Evolutionary conservation across 2,329 filamentous ascomycete genomes (phyloP).

Genomic region (Cadophora malorum): DNA sequence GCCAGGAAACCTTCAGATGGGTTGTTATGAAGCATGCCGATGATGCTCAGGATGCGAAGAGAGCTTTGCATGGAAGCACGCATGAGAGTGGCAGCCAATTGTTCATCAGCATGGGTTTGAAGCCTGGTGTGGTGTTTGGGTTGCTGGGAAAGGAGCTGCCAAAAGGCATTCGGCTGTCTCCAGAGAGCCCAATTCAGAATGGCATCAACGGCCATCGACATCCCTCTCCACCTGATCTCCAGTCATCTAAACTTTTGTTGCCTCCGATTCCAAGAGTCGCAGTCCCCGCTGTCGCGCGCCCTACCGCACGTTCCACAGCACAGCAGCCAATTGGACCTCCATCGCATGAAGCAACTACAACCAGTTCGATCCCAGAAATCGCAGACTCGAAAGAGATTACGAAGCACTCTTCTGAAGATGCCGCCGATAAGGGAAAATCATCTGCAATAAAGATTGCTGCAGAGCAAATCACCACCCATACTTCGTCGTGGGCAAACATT

Average conservation of each 20-base stretch:
- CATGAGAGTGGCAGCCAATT: slow-evolving; percentile 9
- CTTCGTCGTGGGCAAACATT: slow-evolving; percentile 41
- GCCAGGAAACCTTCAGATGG: slow-evolving; percentile 38
- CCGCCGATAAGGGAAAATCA: background rate
- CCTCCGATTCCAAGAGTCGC: slow-evolving; percentile 19
- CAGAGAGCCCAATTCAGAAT: background rate
- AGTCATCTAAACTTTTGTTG: slow-evolving; percentile 3
- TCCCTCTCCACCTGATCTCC: slow-evolving; percentile 12
- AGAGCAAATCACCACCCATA: slow-evolving; percentile 16
- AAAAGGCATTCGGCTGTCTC: background rate
- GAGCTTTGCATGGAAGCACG: slow-evolving; percentile 28
- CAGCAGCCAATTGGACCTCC: background rate
- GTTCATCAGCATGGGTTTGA: slow-evolving; percentile 22
- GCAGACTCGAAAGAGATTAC: background rate
- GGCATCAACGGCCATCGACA: background rate
- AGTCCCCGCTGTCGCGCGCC: background rate
- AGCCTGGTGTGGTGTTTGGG: slow-evolving; percentile 6
- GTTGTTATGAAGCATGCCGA: slow-evolving; percentile 35
- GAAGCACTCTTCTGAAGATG: background rate
- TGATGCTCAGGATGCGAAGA: slow-evolving; percentile 29
- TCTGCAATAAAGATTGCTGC: background rate
- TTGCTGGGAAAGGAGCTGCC: background rate
- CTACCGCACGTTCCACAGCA: background rate
- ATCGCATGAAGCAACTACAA: background rate
- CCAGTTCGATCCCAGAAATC: background rate